Percentiles rank a stretch among this genome's conserved stretches.
Conservation (phyloP, 352 stramenopile species). For the Phytophthora pluvialis region DNA sequence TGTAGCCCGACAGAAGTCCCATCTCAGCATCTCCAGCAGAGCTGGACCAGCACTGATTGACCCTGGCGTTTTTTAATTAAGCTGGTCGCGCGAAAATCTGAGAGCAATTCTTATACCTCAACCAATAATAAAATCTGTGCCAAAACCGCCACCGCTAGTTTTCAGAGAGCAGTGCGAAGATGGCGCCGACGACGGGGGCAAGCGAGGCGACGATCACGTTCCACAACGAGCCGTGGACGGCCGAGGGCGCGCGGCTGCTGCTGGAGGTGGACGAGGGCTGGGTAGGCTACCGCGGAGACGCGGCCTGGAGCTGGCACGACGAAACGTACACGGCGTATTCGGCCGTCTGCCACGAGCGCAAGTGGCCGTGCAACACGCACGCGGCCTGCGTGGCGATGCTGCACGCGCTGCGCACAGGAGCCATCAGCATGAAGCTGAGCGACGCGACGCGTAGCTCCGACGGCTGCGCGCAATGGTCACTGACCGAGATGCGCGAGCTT, state of each 20-base stretch:
- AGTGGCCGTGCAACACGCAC: conserved; percentile 28
- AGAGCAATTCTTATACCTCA: conserved; percentile 37
- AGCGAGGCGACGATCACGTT: conserved; percentile 20
- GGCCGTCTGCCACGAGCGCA: conserved; percentile 22
- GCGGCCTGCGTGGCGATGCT: conserved; percentile 29
- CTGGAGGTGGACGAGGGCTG: conserved; percentile 40
- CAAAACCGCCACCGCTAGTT: too few relatives aligned
- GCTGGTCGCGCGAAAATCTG: conserved; percentile 28
- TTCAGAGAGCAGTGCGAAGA: background rate
- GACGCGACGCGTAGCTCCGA: conserved; percentile 17
- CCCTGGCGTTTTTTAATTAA: conserved; percentile 23
- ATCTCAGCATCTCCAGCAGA: conserved; percentile 9
- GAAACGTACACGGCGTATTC: conserved; percentile 23
- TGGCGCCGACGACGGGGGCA: background rate
- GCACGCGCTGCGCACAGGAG: conserved; percentile 19
- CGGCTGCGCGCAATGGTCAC: conserved; percentile 30
- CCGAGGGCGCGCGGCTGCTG: conserved; percentile 25
- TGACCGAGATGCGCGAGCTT: conserved; percentile 35
- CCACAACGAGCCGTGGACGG: conserved; percentile 28
- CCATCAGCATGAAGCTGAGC: conserved; percentile 33
- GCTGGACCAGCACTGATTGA: too few relatives aligned
- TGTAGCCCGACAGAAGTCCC: conserved; percentile 24
- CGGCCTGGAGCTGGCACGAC: conserved; percentile 31
- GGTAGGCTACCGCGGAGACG: conserved; percentile 25
- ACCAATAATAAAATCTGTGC: background rate